Base-by-base conservation (phyloP, 2,329 filamentous ascomycete species). In the Xylaria digitata region DNA sequence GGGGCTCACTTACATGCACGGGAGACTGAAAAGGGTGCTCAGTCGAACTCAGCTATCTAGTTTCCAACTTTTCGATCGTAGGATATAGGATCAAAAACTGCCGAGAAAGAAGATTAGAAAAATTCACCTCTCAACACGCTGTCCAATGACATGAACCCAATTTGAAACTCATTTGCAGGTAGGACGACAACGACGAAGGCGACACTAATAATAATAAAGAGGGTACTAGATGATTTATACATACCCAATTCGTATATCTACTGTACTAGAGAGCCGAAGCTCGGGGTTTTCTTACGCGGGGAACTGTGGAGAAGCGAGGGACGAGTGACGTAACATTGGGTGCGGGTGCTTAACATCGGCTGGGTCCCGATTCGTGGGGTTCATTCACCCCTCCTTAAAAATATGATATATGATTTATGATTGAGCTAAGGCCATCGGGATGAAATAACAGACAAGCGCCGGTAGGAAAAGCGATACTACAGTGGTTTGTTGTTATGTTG, bases 301-400 rank as follows among this genome's bases (percentile, higher is more conserved):
- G 63, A 45, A 52, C 23, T 52, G 65, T 57, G 65, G 65, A 17
- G 26, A 37, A 46, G 46, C 17, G 21, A 37, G 50, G 15, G 21
- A 17, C 45, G 17, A 58, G 54, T 64, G 55, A 64, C 55, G 55
- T 34, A 58, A 42, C 46, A 4, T 26, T 13, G 15, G 42, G 6
- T 37, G 30, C 26, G 26, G 8, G 32, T 67, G 65, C 56, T 68
- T 62, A 65, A 26, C 50, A 68, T 68, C 62, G 57, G 62, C 50
- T 58, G 19, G 19, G 21, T 54, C 42, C 63, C 49, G 66, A 68
- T 65, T 68, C 53, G 66, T 23, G 49, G 32, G 6, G 42, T 21
- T 9, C 21, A 3, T 9, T 5, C 9, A 15, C 11, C 37, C 37
- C 37, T 40, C 37, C 37, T 40, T 40, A 40, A 26, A 26, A 26